phyloP scores from a whole-genome alignment of 2,329 filamentous ascomycete species.

The Onygenales sp. region DNA sequence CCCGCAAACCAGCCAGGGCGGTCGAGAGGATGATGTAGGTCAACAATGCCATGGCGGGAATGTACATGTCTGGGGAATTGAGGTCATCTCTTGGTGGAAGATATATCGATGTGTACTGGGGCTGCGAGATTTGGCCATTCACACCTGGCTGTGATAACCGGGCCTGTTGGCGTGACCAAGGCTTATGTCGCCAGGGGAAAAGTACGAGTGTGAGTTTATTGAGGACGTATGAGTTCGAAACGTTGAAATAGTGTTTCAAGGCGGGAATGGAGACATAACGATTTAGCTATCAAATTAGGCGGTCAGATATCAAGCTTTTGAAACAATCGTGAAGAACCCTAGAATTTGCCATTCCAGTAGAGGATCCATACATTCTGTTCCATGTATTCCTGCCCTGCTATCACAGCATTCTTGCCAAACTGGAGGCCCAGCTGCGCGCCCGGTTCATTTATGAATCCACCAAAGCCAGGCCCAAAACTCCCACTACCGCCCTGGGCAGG shows the following conservation, averaged over 20 bases:
- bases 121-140: slow-evolving; percentile 55
- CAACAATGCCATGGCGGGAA: slow-evolving; percentile 93
- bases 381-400: slow-evolving; percentile 85
- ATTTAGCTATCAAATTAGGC: slow-evolving; percentile 45
- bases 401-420: slow-evolving; percentile 84
- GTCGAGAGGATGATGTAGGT: slow-evolving; percentile 95
- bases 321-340: background rate
- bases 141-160: slow-evolving; percentile 32
- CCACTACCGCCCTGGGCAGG: slow-evolving; percentile 32
- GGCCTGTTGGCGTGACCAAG: slow-evolving; percentile 86
- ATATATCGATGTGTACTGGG: slow-evolving; percentile 50
- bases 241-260: slow-evolving; percentile 98
- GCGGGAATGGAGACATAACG: slow-evolving; percentile 85
- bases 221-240: slow-evolving; percentile 92
- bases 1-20: slow-evolving; percentile 77
- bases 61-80: slow-evolving; percentile 99
- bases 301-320: background rate
- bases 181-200: slow-evolving; percentile 95
- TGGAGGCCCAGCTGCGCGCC: slow-evolving; percentile 92
- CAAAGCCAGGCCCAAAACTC: slow-evolving; percentile 54
- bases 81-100: slow-evolving; percentile 88
- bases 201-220: slow-evolving; percentile 89
- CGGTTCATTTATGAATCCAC: slow-evolving; percentile 91
- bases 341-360: background rate
- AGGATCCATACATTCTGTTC: slow-evolving; percentile 71